A percentile compares a stretch with the other conserved stretches of the same genome.
phyloP scores from a whole-genome alignment of 345 rosid genomes.

The Populus ilicifolia region DNA sequence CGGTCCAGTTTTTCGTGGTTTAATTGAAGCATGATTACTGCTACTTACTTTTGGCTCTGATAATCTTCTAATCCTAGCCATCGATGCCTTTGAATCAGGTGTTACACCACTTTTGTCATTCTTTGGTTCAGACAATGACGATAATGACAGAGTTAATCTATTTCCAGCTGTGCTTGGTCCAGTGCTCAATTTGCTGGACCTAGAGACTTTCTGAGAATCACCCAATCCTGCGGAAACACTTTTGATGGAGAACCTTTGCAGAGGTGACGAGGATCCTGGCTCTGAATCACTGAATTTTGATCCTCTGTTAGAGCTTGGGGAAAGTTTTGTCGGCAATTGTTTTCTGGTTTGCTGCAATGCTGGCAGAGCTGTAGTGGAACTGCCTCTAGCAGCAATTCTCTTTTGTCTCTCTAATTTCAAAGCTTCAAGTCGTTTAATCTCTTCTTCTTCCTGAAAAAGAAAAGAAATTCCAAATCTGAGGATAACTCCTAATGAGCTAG shows the following conservation, averaged over 20 bases:
- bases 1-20: conserved; percentile 40
- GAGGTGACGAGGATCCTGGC: conserved; percentile 70
- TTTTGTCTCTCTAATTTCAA: conserved; percentile 81
- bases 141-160: conserved; percentile 51
- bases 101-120: conserved; percentile 40
- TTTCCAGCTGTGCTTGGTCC: conserved; percentile 51
- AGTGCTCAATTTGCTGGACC: conserved; percentile 44
- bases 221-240: conserved; percentile 46
- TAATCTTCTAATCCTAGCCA: conserved; percentile 68
- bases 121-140: conserved; percentile 60
- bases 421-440: conserved; percentile 67
- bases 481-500: neutral
- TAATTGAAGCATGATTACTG: conserved; percentile 38
- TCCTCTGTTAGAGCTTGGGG: conserved; percentile 55
- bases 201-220: conserved; percentile 48
- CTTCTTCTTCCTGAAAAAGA: conserved; percentile 65
- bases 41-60: conserved; percentile 66
- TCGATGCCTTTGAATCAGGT: conserved; percentile 53
- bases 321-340: conserved; percentile 51
- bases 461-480: neutral
- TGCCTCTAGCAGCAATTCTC: conserved; percentile 74
- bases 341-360: conserved; percentile 50
- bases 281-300: conserved; percentile 83
- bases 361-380: conserved; percentile 45
- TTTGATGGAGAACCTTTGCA: conserved; percentile 52